A percentile compares a stretch with the other conserved stretches of the same genome.
These are phyloP conservation scores for Aspergillus eucalypticola DNA, from an alignment of 2,329 filamentous ascomycete species.

Conservation along the genomic window DNA sequence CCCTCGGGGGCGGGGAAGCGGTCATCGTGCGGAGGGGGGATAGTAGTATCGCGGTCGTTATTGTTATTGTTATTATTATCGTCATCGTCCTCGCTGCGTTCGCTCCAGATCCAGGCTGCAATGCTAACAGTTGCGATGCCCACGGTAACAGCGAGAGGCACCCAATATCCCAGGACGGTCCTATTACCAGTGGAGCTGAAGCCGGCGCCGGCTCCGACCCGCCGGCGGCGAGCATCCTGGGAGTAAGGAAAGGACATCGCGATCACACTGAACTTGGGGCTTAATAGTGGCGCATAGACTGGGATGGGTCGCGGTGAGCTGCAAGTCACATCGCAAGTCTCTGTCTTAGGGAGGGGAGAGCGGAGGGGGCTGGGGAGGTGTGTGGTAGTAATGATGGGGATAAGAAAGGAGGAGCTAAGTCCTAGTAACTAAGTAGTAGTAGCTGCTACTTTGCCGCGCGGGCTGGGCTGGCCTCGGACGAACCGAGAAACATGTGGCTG, in stretches of 20 bases:
- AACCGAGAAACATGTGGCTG: constrained; percentile 45
- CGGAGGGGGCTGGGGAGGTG: constrained; percentile 11
- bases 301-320: constrained; percentile 24
- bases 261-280: constrained; percentile 24
- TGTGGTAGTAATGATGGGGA: constrained; percentile 3
- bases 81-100: constrained; percentile 74
- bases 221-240: constrained; percentile 41
- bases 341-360: constrained; percentile 16
- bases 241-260: constrained; percentile 43
- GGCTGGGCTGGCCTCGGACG: constrained; percentile 36
- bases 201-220: constrained; percentile 39
- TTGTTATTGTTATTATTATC: constrained; percentile 56
- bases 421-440: neutral
- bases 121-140: constrained; percentile 83
- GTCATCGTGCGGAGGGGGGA: constrained; percentile 45
- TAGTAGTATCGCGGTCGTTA: constrained; percentile 60
- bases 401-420: constrained; percentile 21
- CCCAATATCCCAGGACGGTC: constrained; percentile 69
- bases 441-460: constrained; percentile 15
- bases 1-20: constrained; percentile 29
- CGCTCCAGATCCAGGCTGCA: constrained; percentile 92
- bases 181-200: constrained; percentile 46
- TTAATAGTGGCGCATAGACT: constrained; percentile 32
- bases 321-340: constrained; percentile 37
- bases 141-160: constrained; percentile 82